phyloP scores from a whole-genome alignment of 768 basidiomycete genomes.

The Russula olivacea region DNA sequence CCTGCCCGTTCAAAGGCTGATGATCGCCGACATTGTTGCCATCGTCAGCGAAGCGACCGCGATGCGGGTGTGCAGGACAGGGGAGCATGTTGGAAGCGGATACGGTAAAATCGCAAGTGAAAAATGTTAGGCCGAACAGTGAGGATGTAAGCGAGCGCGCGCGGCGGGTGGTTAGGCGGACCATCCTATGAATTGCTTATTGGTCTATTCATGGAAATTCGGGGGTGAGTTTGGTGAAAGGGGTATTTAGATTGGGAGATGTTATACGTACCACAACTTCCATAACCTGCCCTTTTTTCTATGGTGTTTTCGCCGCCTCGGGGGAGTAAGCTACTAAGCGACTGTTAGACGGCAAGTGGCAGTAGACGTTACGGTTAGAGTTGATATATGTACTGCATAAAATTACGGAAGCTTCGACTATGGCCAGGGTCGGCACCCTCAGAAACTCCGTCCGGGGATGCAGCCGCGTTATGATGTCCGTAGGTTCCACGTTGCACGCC shows the following conservation, averaged over 20 bases:
- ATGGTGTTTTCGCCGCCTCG: not conserved
- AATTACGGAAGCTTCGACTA: too few species aligned
- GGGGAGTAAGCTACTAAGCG: too few species aligned
- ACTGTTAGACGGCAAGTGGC: not conserved
- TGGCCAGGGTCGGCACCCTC: too few species aligned
- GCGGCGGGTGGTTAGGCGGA: conserved; percentile 49
- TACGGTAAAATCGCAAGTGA: conserved; percentile 73
- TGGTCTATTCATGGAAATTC: not conserved
- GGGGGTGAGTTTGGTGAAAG: not conserved
- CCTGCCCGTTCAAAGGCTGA: conserved; percentile 27
- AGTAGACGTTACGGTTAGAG: too few species aligned
- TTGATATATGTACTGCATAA: too few species aligned
- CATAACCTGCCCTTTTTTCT: conserved; percentile 2
- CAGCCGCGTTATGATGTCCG: too few species aligned
- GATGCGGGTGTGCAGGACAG: conserved; percentile 64
- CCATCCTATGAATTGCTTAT: conserved; percentile 45
- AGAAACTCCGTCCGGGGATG: too few species aligned
- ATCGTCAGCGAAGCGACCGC: too few species aligned
- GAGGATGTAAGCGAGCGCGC: conserved; percentile 70
- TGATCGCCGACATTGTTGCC: conserved; percentile 32
- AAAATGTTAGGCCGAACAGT: conserved; percentile 75
- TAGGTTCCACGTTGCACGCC: too few species aligned
- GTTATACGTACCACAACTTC: conserved; percentile 5
- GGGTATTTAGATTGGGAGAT: too few species aligned
- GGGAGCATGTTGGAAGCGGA: conserved; percentile 74